Base-by-base conservation (phyloP, 345 rosid genomes). In the Populus ilicifolia region DNA sequence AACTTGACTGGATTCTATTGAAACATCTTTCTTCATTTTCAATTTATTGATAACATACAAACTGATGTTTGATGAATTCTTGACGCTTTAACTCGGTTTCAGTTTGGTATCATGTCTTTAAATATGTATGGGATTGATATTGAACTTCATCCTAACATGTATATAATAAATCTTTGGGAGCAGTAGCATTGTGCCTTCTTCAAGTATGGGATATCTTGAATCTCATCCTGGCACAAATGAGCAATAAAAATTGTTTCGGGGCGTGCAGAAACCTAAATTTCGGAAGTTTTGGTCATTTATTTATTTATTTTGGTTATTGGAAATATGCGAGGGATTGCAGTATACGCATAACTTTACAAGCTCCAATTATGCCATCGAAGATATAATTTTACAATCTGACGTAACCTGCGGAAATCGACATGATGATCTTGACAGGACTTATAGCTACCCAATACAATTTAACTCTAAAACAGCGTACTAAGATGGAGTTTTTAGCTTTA, bases 351-450 rank as follows among this genome's bases (percentile, higher is more conserved):
- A 23, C 54, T 29, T 38, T 41, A 23, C 50, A 69, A 21, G 29
- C n/a, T 44, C 48, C n/a, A 70, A 70, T 3, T 44, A 70, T 25
- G 61, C 30, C 6, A 46, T n/a, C 13, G 2, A 27, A 29, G 61
- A 70, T 14, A 70, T 14, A 46, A 29, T 29, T 46, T 20, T 14
- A 44, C 3, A 70, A 27, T n/a, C n/a, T 70, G 61, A 70, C 25
- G 73, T 70, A 21, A 48, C 33, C 41, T 18, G 62, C 8, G 63
- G 33, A 29, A 30, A 71, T 16, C 56, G 36, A 71, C 12, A 25
- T 21, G 23, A 8, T 41, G 56, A 61, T 17, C 67, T 39, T 61
- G 76, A 72, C 67, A 72, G 5, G 67, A 72, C 75, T 72, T 4
- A 8, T 59, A 72, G 16, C 76, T 6, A 59, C 76, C 67, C 76